phyloP scores from a whole-genome alignment of 352 stramenopile species.

The Phytophthora kernoviae region DNA sequence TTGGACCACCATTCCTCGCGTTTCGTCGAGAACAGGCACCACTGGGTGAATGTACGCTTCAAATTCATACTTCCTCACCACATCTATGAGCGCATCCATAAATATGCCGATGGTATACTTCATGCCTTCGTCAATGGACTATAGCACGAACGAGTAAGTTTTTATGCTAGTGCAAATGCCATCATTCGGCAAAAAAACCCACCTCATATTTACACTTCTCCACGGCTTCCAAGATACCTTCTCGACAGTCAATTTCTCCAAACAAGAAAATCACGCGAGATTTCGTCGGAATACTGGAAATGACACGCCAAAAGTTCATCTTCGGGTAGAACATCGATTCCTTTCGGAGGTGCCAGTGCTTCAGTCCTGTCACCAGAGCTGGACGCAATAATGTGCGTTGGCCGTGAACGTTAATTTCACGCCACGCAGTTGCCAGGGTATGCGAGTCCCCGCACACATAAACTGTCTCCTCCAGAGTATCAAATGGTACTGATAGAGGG shows the following conservation, averaged over 20 bases:
- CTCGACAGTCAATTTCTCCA: conserved; percentile 96
- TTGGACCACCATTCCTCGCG: conserved; percentile 73
- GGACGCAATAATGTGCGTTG: conserved; percentile 45
- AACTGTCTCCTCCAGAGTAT: conserved; percentile 26
- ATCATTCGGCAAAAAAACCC: not conserved
- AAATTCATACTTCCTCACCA: conserved; percentile 67
- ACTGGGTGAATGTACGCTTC: conserved; percentile 86
- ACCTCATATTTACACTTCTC: conserved; percentile 90
- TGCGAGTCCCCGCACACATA: conserved; percentile 95
- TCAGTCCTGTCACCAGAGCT: conserved; percentile 91
- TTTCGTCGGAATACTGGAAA: conserved; percentile 53
- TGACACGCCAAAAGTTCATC: conserved; percentile 84
- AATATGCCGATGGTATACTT: conserved; percentile 80
- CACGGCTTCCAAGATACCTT: conserved; percentile 90
- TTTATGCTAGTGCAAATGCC: not conserved
- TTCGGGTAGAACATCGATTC: conserved; percentile 93
- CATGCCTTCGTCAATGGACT: conserved; percentile 85
- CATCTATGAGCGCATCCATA: conserved; percentile 59
- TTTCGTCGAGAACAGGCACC: conserved; percentile 90
- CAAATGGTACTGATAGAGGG: not conserved
- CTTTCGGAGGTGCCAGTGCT: conserved; percentile 92
- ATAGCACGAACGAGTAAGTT: conserved; percentile 1
- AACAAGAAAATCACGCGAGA: conserved; percentile 91
- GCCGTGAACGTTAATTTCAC: conserved; percentile 42
- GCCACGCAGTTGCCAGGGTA: conserved; percentile 89